Evolutionary conservation across 73 alveolate species (phyloP), one percentile per base, ranked within the genome.

Genomic region (Uronychia setigera): DNA sequence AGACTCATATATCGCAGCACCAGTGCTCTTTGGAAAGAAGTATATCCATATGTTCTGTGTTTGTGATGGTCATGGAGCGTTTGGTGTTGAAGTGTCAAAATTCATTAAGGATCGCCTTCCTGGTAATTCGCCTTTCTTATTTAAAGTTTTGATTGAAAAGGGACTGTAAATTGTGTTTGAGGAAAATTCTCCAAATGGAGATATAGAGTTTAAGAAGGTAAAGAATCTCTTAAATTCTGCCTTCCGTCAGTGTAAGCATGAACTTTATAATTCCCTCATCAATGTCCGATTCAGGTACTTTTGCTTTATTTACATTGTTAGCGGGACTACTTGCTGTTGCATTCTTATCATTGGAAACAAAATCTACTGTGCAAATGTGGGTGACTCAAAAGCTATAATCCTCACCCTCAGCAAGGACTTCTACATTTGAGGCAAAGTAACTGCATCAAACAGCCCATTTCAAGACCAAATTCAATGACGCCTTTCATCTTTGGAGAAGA

Each of bases 31-130:
- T 35, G 93, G 88, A 57, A 91, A 88, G 35, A 58, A 35, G 0
- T 86, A 81, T 80, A 80, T 85, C 33, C 89, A 88, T 75, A 91
- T 82, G 76, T 86, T 92, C 74, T 96, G 97, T 0, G 98, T 94
- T 11, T 94, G 96, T 76, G 98, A 94, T 79, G 98, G 98, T 0
- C 98, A 94, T 87, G 98, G 98, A 1, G 83, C 92, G 29, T 77
- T 82, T 35, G 98, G 98, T 0, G 93, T 88, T 84, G 94, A 92
- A 67, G 98, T 89, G 29, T 89, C 96, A n/a, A 57, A 93, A 92
- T 46, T 94, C 67, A 19, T 46, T 19, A 46, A 46, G 67, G 67
- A 46, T 19, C 67, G 19, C 19, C 19, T 46, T 46, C 67, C 67
- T 11, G 19, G n/a, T 11, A 5, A 11, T 19, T 19, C 19, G n/a